A percentile compares a stretch with the other conserved stretches of the same genome.
These are phyloP conservation scores for Tetrapyrgos nigripes DNA, from an alignment of 1,284 basidiomycete species.

Conservation along the genomic window DNA sequence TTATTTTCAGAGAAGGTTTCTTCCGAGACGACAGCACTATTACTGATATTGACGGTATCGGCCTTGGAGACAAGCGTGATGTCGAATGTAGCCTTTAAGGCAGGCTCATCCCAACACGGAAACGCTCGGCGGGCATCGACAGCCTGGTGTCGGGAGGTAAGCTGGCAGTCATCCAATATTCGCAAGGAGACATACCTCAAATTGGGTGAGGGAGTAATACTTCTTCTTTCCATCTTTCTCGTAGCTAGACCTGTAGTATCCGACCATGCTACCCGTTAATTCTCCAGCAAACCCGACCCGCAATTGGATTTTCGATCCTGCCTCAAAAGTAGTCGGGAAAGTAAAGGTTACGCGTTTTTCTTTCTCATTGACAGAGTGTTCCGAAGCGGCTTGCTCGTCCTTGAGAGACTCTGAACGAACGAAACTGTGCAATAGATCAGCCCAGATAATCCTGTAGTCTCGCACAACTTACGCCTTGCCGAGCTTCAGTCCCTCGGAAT, in stretches of 20 bases:
- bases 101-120: slow-evolving; percentile 86
- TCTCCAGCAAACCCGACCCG: slow-evolving; percentile 55
- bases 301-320: slow-evolving; percentile 53
- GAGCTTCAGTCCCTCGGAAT: slow-evolving; percentile 64
- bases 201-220: slow-evolving; percentile 71
- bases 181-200: slow-evolving; percentile 45
- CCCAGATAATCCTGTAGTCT: neutral
- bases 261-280: slow-evolving; percentile 61
- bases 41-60: slow-evolving; percentile 68
- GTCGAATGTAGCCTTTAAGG: slow-evolving; percentile 78
- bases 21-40: slow-evolving; percentile 69
- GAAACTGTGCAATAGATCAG: neutral
- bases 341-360: slow-evolving; percentile 58
- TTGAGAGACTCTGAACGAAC: neutral
- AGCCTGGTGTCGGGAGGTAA: slow-evolving; percentile 56
- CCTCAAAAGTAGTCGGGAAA: slow-evolving; percentile 48
- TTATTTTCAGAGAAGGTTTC: slow-evolving; percentile 21
- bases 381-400: neutral
- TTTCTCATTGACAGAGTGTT: slow-evolving; percentile 55
- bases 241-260: slow-evolving; percentile 57
- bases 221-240: slow-evolving; percentile 47
- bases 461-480: slow-evolving; percentile 44
- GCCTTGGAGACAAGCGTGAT: slow-evolving; percentile 75
- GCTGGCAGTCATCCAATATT: neutral
- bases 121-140: slow-evolving; percentile 75